Evolutionary conservation across 164 flowering plant genomes (phyloP), one percentile per base, ranked within the genome.

Genomic region (Aristolochia fimbriata): DNA sequence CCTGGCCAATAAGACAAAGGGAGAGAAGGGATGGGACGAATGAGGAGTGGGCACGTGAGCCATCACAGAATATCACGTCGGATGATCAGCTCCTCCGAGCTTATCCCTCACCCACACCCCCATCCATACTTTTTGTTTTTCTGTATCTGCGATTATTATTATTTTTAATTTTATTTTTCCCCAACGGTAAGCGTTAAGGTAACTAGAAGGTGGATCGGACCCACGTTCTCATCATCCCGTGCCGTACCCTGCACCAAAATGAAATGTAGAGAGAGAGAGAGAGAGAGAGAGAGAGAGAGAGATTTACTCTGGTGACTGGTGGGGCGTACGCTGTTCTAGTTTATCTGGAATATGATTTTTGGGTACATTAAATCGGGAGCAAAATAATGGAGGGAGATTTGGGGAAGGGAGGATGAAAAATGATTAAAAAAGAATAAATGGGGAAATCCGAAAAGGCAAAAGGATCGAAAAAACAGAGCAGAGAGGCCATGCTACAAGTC

Each of bases 321-420:
- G n/a, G n/a, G n/a, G n/a, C n/a, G n/a, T n/a, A n/a, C n/a, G n/a
- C n/a, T n/a, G 11, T 5, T 65, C 33, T 46, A 46, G 50, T 67
- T 62, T 68, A 62, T 71, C 71, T 62, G 25, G 46, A 70, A 66
- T 51, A 47, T 61, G 60, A 66, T 30, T 48, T 15, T 48, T 48
- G 62, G 68, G 65, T 52, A 59, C 63, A 65, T 47, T 67, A 64
- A 69, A 66, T 51, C 43, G 63, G n/a, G n/a, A 57, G 25, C 61
- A 5, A 22, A 62, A 58, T 45, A 43, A 58, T 21, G 27, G 49
- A 15, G 30, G n/a, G 15, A 23, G 25, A 58, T 17, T 23, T 59
- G 45, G 23, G 51, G 31, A 25, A 14, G 52, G 31, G 15, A 27
- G 20, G 20, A 56, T 8, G 13, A 37, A 11, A 6, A 25, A 27